Conservation (phyloP, 78 protist species). For the Dictyostelium intermedium region DNA sequence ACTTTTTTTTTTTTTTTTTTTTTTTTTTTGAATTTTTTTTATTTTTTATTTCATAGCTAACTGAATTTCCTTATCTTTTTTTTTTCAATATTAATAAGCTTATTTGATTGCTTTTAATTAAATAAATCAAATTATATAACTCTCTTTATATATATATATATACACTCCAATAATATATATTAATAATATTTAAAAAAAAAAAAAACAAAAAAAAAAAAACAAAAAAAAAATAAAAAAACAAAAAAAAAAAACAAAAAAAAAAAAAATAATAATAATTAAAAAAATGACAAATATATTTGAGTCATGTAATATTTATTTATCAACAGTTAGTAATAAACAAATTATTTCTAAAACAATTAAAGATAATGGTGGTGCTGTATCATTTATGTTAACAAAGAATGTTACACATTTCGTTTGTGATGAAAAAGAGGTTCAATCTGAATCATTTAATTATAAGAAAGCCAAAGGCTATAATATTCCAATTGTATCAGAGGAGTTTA, state of each 20-base stretch:
- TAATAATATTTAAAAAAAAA: neutral
- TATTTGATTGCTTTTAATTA: neutral
- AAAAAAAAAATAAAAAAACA: neutral
- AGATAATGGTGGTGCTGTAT: slow-evolving; percentile 50
- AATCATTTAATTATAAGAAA: slow-evolving; percentile 19
- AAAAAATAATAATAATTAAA: neutral
- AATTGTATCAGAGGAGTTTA: slow-evolving; percentile 14
- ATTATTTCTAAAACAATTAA: slow-evolving; percentile 12
- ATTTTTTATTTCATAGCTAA: neutral
- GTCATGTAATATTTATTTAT: slow-evolving; percentile 16
- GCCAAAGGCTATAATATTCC: neutral
- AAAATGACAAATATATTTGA: neutral
- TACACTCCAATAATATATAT: too few species aligned
- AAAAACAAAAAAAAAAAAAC: neutral
- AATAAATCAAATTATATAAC: neutral
- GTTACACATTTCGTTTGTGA: slow-evolving; percentile 16
- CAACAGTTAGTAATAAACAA: slow-evolving; percentile 16
- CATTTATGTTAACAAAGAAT: slow-evolving; percentile 17
- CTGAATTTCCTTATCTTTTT: neutral
- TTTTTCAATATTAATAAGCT: neutral
- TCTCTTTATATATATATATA: too few species aligned
- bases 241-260: neutral
- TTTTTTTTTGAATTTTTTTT: neutral
- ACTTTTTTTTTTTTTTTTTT: neutral
- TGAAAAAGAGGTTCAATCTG: neutral